Evolutionary conservation across 768 basidiomycete genomes (phyloP).

Genomic region (Lenzites betulinus): DNA sequence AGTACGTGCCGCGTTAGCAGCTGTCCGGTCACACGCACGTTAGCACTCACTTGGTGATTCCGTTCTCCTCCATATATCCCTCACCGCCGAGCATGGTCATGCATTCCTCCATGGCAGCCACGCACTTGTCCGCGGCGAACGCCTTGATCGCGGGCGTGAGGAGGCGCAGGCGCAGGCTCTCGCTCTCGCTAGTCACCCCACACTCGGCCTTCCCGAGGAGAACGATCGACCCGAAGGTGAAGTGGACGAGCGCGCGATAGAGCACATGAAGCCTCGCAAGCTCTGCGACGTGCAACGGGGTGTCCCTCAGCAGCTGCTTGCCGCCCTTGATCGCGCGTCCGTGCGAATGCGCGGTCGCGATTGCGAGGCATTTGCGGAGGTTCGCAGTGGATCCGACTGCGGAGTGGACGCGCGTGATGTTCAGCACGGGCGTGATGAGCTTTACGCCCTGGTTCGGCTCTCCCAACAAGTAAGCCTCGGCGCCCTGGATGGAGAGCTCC

Average conservation of each 20-base stretch:
- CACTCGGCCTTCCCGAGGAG: conserved; percentile 68
- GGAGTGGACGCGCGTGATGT: conserved; percentile 71
- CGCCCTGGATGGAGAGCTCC: conserved; percentile 61
- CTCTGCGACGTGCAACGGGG: conserved; percentile 63
- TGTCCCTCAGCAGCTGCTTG: conserved; percentile 50
- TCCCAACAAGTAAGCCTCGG: conserved; percentile 68
- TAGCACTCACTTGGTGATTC: conserved; percentile 52
- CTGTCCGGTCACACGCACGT: not conserved
- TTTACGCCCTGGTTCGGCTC: conserved; percentile 60
- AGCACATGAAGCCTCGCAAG: conserved; percentile 60
- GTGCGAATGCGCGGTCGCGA: conserved; percentile 63
- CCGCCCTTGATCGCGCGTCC: conserved; percentile 60
- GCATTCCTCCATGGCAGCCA: conserved; percentile 66
- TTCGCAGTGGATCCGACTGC: conserved; percentile 55
- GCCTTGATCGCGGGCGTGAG: conserved; percentile 73
- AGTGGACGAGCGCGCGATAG: conserved; percentile 66
- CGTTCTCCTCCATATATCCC: conserved; percentile 85
- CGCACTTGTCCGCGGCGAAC: conserved; percentile 66
- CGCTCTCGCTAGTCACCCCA: conserved; percentile 48
- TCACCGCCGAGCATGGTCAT: conserved; percentile 76
- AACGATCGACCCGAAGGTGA: conserved; percentile 58
- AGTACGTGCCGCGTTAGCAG: not conserved
- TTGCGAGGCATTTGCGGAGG: conserved; percentile 62
- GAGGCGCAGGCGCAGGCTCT: conserved; percentile 56
- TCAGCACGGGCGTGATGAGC: conserved; percentile 68